Conservation (phyloP, 176 grass and related monocot species). For the Paspalum notatum region DNA sequence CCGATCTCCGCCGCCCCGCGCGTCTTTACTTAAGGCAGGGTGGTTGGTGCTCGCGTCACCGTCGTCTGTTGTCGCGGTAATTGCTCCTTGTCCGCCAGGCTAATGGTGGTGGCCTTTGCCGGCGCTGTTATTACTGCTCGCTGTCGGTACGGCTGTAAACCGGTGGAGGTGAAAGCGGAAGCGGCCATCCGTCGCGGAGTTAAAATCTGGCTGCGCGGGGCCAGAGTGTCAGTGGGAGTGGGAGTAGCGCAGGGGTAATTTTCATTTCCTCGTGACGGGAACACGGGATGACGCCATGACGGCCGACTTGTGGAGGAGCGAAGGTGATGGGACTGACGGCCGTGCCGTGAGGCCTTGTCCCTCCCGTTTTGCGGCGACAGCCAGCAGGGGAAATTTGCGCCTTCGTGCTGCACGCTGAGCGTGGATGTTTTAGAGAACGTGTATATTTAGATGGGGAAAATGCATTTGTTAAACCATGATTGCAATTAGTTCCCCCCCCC, state of each 20-base stretch:
- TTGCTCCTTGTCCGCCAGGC: background rate
- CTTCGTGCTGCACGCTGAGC: no score
- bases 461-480: no score
- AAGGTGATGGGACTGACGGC: no score
- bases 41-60: conserved; percentile 36
- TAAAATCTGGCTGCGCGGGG: background rate
- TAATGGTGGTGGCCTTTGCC: conserved; percentile 23
- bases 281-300: no score
- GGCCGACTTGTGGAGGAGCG: no score
- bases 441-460: no score
- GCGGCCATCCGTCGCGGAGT: background rate
- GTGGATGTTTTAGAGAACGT: no score
- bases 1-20: conserved; percentile 23
- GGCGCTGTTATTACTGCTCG: conserved; percentile 33
- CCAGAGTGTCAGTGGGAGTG: conserved; percentile 12
- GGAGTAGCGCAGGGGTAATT: background rate
- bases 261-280: background rate
- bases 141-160: no score
- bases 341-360: no score
- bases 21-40: conserved; percentile 55
- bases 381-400: no score
- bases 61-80: conserved; percentile 37
- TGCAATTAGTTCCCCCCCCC: no score
- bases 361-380: no score
- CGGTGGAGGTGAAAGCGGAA: conserved; percentile 12